These are phyloP conservation scores for Ulvella scutata DNA, from an alignment of 139 green algal species.

Conservation along the genomic window DNA sequence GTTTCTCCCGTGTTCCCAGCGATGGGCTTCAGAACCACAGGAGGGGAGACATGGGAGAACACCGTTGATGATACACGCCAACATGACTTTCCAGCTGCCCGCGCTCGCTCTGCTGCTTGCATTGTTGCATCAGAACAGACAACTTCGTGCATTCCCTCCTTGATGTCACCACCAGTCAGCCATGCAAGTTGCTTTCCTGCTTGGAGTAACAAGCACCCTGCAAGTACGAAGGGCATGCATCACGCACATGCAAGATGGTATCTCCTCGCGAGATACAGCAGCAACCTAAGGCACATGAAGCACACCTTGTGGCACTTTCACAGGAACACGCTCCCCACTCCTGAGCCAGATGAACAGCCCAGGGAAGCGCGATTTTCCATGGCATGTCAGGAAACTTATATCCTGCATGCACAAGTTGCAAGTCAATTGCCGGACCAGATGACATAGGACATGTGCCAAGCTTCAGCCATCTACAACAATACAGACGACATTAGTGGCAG, in stretches of 20 bases:
- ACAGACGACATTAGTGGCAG: neutral
- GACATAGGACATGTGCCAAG: neutral
- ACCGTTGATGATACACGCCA: constrained; percentile 85
- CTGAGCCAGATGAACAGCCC: constrained; percentile 64
- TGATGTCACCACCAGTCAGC: constrained; percentile 66
- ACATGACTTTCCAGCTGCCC: neutral
- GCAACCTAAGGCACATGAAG: no score
- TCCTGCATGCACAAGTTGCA: neutral
- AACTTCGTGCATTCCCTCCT: constrained; percentile 82
- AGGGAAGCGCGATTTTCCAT: constrained; percentile 26
- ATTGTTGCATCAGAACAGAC: neutral
- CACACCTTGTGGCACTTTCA: constrained; percentile 36
- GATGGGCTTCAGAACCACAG: constrained; percentile 48
- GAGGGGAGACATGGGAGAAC: constrained; percentile 57
- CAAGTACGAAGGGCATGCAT: constrained; percentile 13
- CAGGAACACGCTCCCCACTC: constrained; percentile 45
- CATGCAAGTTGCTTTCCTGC: constrained; percentile 85
- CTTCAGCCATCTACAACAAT: neutral
- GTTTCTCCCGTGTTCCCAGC: constrained; percentile 22
- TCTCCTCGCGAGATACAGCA: no score
- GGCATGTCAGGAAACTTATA: neutral
- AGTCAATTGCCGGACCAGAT: neutral
- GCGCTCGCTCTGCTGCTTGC: neutral
- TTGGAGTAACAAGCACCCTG: constrained; percentile 81
- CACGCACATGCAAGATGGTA: constrained; percentile 11